Evolutionary conservation across 2,329 filamentous ascomycete genomes (phyloP).

Genomic region (Colletotrichum tofieldiae): DNA sequence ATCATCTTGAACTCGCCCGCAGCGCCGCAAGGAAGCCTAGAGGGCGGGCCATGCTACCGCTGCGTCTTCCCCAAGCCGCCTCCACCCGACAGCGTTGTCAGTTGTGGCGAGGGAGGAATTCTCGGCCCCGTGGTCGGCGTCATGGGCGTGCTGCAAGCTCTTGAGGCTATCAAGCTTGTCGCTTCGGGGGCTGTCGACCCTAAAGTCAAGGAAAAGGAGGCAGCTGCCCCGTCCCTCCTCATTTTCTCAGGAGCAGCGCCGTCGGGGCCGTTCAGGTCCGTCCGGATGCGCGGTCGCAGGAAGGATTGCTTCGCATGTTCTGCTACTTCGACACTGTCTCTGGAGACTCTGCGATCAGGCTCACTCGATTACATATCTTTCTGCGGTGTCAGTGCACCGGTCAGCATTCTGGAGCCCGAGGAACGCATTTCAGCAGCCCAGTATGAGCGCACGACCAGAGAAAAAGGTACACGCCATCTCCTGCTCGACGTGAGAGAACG

Average conservation of each 20-base stretch:
- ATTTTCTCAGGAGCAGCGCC: constrained; percentile 64
- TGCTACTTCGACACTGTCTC: constrained; percentile 72
- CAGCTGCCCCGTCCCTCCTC: constrained; percentile 54
- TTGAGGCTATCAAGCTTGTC: constrained; percentile 91
- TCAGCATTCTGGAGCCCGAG: constrained; percentile 70
- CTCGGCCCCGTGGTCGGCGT: constrained; percentile 91
- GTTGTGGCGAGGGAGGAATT: constrained; percentile 94
- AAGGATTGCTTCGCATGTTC: constrained; percentile 85
- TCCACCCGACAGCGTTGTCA: constrained; percentile 84
- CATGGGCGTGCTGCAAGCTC: constrained; percentile 93
- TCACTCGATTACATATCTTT: constrained; percentile 89
- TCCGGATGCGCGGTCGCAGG: constrained; percentile 80
- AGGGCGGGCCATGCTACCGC: constrained; percentile 89
- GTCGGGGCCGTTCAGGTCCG: constrained; percentile 74
- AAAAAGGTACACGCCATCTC: constrained; percentile 59
- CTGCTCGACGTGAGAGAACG: constrained; percentile 88
- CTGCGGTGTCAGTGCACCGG: constrained; percentile 76
- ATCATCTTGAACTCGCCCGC: constrained; percentile 90
- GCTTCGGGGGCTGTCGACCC: constrained; percentile 56
- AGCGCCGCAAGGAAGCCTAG: constrained; percentile 66
- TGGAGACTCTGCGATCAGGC: constrained; percentile 73
- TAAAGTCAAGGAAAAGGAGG: constrained; percentile 27
- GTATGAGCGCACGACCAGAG: constrained; percentile 61
- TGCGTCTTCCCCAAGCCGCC: constrained; percentile 94
- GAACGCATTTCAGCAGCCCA: constrained; percentile 79